Evolutionary conservation across 1,284 basidiomycete genomes (phyloP).

Genomic region (Cystobasidiaceae sp.): DNA sequence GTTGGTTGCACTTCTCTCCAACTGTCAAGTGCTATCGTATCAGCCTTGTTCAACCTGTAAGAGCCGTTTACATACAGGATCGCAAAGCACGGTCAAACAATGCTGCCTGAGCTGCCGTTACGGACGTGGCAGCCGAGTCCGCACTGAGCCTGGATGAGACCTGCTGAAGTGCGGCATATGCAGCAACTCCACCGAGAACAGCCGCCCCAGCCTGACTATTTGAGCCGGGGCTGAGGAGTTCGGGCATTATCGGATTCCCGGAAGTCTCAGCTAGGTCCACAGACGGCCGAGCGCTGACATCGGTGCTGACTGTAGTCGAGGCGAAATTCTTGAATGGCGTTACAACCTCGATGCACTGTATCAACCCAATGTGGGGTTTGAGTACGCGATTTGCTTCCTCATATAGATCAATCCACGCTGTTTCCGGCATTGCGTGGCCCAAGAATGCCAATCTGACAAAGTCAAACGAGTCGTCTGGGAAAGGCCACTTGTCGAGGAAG

Average conservation of each 20-base stretch:
- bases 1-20: background rate
- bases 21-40: background rate
- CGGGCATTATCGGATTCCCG: no score
- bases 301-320: background rate
- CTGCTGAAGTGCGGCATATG: background rate
- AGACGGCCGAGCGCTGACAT: background rate
- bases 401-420: constrained; percentile 7
- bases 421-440: constrained; percentile 10
- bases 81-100: background rate
- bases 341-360: constrained; percentile 22
- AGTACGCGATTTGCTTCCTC: constrained; percentile 18
- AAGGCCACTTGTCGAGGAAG: constrained; percentile 23
- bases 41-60: background rate
- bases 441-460: constrained; percentile 5
- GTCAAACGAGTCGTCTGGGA: constrained; percentile 19
- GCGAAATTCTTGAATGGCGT: no score
- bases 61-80: background rate
- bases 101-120: background rate
- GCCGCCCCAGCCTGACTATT: no score
- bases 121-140: background rate
- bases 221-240: no score
- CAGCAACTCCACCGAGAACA: no score
- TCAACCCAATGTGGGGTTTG: background rate
- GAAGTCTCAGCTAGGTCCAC: background rate
- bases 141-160: background rate